phyloP scores from a whole-genome alignment of 2,329 filamentous ascomycete genomes.

The Aspergillus sp. region DNA sequence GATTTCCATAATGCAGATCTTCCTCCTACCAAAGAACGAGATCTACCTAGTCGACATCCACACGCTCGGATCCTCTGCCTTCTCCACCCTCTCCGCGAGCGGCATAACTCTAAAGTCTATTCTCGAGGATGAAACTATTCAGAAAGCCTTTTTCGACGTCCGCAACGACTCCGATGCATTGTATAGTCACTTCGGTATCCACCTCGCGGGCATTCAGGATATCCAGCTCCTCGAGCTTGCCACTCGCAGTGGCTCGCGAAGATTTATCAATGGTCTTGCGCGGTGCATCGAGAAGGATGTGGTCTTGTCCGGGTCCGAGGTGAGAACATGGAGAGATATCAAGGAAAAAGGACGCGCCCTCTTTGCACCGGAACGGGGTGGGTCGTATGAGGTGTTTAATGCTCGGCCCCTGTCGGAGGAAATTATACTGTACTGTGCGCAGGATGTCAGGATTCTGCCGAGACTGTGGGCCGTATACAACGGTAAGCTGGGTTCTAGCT shows the following conservation, averaged over 20 bases:
- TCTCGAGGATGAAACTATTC: constrained; percentile 30
- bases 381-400: constrained; percentile 16
- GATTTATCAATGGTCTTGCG: constrained; percentile 41
- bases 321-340: constrained; percentile 21
- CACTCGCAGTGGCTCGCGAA: constrained; percentile 27
- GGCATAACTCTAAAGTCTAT: neutral
- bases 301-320: constrained; percentile 17
- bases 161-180: constrained; percentile 63
- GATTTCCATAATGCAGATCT: constrained; percentile 8
- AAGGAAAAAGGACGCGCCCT: constrained; percentile 1
- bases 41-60: constrained; percentile 1
- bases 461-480: constrained; percentile 10
- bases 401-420: constrained; percentile 1
- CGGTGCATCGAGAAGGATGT: constrained; percentile 44
- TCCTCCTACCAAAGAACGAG: neutral
- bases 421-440: constrained; percentile 12
- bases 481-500: neutral
- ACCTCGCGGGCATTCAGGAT: constrained; percentile 53
- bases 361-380: constrained; percentile 7
- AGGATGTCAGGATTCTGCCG: constrained; percentile 8
- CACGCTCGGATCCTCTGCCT: neutral
- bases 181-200: constrained; percentile 51
- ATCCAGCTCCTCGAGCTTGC: constrained; percentile 62
- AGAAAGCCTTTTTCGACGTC: constrained; percentile 63
- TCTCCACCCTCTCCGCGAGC: neutral